phyloP scores from a whole-genome alignment of 2,329 filamentous ascomycete genomes.

The Aspergillus nomiae region DNA sequence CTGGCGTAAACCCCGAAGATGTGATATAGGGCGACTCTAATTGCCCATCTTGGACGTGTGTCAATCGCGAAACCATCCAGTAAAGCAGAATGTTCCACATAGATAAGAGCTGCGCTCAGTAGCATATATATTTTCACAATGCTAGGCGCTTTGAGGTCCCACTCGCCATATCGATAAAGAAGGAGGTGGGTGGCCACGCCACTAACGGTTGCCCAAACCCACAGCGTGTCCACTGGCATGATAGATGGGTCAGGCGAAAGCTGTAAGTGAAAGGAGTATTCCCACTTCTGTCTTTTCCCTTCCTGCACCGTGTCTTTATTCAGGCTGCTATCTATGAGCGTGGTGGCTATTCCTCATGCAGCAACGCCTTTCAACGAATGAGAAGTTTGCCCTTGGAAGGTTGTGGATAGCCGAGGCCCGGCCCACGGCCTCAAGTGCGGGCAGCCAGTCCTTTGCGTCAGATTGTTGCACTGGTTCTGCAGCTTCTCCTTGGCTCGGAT shows the following conservation, averaged over 20 bases:
- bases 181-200: background rate
- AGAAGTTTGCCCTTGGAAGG: background rate
- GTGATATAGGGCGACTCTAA: background rate
- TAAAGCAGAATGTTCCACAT: background rate
- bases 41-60: background rate
- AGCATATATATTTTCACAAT: background rate
- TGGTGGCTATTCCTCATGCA: background rate
- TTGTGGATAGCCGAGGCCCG: background rate
- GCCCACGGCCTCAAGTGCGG: background rate
- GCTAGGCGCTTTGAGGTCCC: background rate
- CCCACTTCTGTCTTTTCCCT: background rate
- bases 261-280: background rate
- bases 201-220: background rate
- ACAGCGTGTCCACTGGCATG: background rate
- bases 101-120: background rate
- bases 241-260: background rate
- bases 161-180: background rate
- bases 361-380: background rate
- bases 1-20: constrained; percentile 8
- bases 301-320: background rate
- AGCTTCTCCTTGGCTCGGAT: background rate
- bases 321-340: background rate
- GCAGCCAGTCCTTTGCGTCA: background rate
- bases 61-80: background rate
- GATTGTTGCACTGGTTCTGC: background rate